Percentiles rank a stretch among this genome's conserved stretches.
Evolutionary conservation across 2,329 filamentous ascomycete genomes (phyloP).

Genomic region (Paraphaeosphaeria sporulosa): DNA sequence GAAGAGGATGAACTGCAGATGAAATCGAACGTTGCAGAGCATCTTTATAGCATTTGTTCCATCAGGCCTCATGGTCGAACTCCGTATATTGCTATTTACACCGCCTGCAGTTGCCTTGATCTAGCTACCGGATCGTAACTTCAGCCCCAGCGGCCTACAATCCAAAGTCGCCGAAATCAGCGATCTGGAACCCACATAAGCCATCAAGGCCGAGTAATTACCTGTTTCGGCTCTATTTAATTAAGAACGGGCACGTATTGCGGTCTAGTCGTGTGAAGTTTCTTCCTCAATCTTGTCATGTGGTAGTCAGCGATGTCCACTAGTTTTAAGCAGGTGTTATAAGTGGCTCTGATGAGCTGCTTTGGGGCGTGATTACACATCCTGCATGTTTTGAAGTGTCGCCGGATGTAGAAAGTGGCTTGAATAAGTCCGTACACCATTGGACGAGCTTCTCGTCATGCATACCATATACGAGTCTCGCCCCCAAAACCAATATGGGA

Average conservation of each 20-base stretch:
- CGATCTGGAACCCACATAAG: not conserved
- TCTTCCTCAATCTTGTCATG: not conserved
- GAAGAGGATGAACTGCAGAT: not conserved
- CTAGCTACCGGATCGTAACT: not conserved
- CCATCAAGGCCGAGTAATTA: not conserved
- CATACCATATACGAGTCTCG: not conserved
- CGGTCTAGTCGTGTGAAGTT: not conserved
- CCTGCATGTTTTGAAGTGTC: not conserved
- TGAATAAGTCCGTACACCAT: not conserved
- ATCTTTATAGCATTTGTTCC: not conserved
- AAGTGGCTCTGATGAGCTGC: not conserved
- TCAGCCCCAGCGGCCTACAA: not conserved
- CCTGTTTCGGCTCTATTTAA: not conserved
- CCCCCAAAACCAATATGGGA: not conserved
- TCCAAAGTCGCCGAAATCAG: not conserved
- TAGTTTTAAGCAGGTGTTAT: not conserved
- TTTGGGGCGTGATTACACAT: conserved; percentile 1
- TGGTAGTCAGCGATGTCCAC: not conserved
- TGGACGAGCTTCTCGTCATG: not conserved
- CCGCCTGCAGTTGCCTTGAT: not conserved
- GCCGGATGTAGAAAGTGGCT: conserved; percentile 1
- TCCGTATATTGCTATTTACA: not conserved
- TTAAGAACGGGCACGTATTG: not conserved
- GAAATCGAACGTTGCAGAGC: not conserved
- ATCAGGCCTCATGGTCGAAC: not conserved